phyloP scores from a whole-genome alignment of 352 stramenopile genomes.

The Bremia lactucae region DNA sequence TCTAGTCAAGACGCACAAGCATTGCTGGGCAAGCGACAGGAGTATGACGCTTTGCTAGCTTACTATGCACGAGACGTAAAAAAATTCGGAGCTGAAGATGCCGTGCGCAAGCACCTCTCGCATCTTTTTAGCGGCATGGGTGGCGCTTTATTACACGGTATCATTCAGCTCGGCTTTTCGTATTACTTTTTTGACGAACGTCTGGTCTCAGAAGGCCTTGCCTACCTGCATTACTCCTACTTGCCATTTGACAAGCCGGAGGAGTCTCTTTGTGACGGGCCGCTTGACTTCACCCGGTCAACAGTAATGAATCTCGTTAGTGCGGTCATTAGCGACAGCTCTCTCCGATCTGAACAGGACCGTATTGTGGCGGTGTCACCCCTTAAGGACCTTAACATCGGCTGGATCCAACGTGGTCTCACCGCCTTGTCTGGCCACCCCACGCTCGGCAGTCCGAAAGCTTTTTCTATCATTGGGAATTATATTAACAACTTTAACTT shows the following conservation, averaged over 20 bases:
- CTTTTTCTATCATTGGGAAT: conserved; percentile 20
- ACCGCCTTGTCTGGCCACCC: conserved; percentile 22
- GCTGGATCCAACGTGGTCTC: conserved; percentile 21
- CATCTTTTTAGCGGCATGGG: conserved; percentile 20
- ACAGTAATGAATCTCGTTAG: conserved; percentile 14
- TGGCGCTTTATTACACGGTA: conserved; percentile 28
- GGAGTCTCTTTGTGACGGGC: conserved; percentile 4
- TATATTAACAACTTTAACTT: conserved; percentile 22
- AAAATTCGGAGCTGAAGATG: conserved; percentile 16
- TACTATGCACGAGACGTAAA: conserved; percentile 25
- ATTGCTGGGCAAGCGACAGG: conserved; percentile 20
- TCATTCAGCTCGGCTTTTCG: conserved; percentile 34
- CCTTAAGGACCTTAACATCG: conserved; percentile 20
- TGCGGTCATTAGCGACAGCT: conserved; percentile 13
- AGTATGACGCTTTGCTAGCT: conserved; percentile 18
- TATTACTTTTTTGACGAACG: conserved; percentile 28
- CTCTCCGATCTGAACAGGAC: conserved; percentile 19
- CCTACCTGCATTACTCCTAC: conserved; percentile 28
- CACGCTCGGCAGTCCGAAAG: conserved; percentile 11
- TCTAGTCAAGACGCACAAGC: conserved; percentile 10
- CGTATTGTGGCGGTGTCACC: conserved; percentile 9
- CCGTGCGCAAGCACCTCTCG: conserved; percentile 22
- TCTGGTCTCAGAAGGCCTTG: conserved; percentile 24
- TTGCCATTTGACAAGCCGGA: conserved; percentile 23
- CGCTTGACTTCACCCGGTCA: conserved; percentile 11